phyloP scores from a whole-genome alignment of 2,329 filamentous ascomycete species.

The Diaporthe citri region DNA sequence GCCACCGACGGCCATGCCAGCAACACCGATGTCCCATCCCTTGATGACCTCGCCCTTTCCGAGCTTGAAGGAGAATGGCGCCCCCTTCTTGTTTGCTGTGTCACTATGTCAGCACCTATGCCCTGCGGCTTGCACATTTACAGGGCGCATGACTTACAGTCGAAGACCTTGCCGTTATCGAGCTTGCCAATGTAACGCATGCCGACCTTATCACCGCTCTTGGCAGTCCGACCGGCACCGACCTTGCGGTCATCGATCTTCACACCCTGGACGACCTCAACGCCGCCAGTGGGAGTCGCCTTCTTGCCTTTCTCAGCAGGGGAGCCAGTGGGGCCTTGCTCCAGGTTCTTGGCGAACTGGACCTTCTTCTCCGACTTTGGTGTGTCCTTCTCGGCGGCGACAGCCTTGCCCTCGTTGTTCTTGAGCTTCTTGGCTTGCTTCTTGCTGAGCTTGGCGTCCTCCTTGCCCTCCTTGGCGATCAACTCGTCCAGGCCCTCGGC shows the following conservation, averaged over 20 bases:
- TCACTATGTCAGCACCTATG: slow-evolving; percentile 40
- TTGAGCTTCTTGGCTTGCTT: slow-evolving; percentile 98
- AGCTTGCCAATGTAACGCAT: slow-evolving; percentile 99
- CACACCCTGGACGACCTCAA: slow-evolving; percentile 88
- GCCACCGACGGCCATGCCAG: slow-evolving; percentile 92
- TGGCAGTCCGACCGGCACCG: slow-evolving; percentile 85
- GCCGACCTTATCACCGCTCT: slow-evolving; percentile 90
- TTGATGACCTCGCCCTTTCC: slow-evolving; percentile 97
- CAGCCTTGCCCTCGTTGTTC: slow-evolving; percentile 96
- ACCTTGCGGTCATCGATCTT: slow-evolving; percentile 96
- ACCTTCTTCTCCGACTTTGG: slow-evolving; percentile 89
- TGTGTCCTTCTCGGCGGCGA: slow-evolving; percentile 69
- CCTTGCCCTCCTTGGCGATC: slow-evolving; percentile 79
- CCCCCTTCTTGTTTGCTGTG: slow-evolving; percentile 96
- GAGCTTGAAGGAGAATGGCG: slow-evolving; percentile 96
- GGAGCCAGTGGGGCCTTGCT: slow-evolving; percentile 91
- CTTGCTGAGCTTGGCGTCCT: slow-evolving; percentile 86
- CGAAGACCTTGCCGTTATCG: slow-evolving; percentile 93
- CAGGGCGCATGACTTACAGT: slow-evolving; percentile 71
- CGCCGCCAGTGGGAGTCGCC: slow-evolving; percentile 62
- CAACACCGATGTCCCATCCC: slow-evolving; percentile 96
- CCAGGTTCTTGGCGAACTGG: slow-evolving; percentile 98
- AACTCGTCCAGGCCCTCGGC: slow-evolving; percentile 82
- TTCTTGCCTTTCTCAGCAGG: slow-evolving; percentile 58
- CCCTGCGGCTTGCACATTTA: not conserved